phyloP scores from a whole-genome alignment of 2,329 filamentous ascomycete species.

The Ophiocordyceps sinensis region DNA sequence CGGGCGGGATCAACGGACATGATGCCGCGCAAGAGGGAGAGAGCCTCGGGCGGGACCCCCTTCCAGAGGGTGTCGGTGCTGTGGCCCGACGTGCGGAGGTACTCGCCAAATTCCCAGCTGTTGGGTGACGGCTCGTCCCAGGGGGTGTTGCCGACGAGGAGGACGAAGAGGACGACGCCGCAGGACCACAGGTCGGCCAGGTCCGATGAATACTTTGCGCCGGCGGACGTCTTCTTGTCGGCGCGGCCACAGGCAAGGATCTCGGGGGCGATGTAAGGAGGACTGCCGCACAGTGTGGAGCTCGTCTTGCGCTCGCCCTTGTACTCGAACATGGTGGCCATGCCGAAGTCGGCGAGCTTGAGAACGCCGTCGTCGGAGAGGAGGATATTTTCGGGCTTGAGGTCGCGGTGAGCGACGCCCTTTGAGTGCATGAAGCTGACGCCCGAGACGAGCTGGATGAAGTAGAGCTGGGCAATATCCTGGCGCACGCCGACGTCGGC shows the following conservation, averaged over 20 bases:
- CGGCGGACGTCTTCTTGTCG: constrained; percentile 31
- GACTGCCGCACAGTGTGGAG: constrained; percentile 84
- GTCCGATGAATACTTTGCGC: constrained; percentile 57
- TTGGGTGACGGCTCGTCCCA: constrained; percentile 84
- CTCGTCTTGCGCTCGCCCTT: constrained; percentile 71
- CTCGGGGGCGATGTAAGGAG: constrained; percentile 94
- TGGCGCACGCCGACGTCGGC: constrained; percentile 89
- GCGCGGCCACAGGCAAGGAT: constrained; percentile 45
- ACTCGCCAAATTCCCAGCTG: constrained; percentile 88
- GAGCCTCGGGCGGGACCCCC: constrained; percentile 54
- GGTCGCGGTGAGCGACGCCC: constrained; percentile 81
- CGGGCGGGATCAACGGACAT: constrained; percentile 62
- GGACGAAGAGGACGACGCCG: constrained; percentile 91
- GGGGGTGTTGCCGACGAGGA: constrained; percentile 90
- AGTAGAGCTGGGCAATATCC: constrained; percentile 94
- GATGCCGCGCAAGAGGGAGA: constrained; percentile 85
- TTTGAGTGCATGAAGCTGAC: constrained; percentile 94
- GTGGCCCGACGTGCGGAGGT: constrained; percentile 62
- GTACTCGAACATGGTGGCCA: constrained; percentile 87
- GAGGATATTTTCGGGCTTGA: constrained; percentile 92
- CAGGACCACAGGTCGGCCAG: constrained; percentile 93
- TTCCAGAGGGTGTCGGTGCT: constrained; percentile 79
- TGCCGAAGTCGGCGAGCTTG: constrained; percentile 92
- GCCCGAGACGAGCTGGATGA: constrained; percentile 77
- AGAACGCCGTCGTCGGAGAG: constrained; percentile 72